Conservation (phyloP, 164 flowering plant genomes). For the Cinnamomum micranthum region DNA sequence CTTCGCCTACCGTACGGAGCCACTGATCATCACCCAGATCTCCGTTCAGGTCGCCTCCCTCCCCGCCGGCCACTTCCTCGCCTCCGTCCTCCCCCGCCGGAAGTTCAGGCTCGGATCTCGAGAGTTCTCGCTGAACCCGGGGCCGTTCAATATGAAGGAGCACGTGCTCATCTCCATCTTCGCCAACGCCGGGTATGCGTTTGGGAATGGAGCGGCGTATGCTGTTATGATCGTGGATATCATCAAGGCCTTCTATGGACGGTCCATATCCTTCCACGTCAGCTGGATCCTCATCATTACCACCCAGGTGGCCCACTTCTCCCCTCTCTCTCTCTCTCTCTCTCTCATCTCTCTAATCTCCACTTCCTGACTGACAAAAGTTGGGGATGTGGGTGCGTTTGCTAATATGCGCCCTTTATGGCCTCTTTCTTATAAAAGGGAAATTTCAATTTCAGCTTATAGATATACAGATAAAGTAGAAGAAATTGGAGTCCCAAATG, state of each 20-base stretch:
- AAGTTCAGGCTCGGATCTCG: conserved; percentile 34
- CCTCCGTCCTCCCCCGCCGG: conserved; percentile 38
- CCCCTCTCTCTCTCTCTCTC: not conserved
- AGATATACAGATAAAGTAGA: too few species aligned
- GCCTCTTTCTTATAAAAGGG: too few species aligned
- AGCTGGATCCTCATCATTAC: conserved; percentile 63
- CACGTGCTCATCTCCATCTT: conserved; percentile 70
- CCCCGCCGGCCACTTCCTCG: conserved; percentile 66
- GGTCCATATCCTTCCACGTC: conserved; percentile 54
- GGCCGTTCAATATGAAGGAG: conserved; percentile 78
- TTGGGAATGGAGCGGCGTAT: conserved; percentile 55
- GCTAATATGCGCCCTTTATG: too few species aligned
- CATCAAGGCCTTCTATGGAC: conserved; percentile 56
- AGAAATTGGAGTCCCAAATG: too few species aligned
- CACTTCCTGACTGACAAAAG: not conserved
- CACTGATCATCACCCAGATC: conserved; percentile 54
- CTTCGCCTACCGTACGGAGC: conserved; percentile 74
- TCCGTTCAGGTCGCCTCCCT: conserved; percentile 63
- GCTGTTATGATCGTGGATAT: conserved; percentile 57
- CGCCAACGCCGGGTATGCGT: conserved; percentile 75
- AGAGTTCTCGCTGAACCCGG: conserved; percentile 58
- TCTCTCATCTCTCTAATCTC: too few species aligned
- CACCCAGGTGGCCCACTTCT: conserved; percentile 47
- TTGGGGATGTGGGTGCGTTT: too few species aligned
- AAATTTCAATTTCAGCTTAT: too few species aligned